Evolutionary conservation across 441 rosid species (phyloP).

Genomic region (Erysimum cheiri): DNA sequence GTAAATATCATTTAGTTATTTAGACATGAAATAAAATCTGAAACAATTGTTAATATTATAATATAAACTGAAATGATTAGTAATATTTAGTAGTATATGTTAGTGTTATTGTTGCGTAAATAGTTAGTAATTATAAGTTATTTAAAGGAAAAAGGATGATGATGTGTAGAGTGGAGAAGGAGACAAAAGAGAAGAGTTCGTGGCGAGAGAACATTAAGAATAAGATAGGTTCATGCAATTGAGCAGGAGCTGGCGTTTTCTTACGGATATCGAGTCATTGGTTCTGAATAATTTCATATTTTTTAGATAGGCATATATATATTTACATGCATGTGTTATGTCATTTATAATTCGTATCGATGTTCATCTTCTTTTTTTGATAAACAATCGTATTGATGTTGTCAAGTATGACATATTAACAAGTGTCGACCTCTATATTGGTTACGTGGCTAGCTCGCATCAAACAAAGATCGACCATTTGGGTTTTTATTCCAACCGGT

Average conservation of each 20-base stretch:
- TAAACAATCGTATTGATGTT: neutral
- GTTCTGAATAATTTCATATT: no score
- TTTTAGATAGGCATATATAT: no score
- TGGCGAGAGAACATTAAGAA: slow-evolving; percentile 55
- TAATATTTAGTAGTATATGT: neutral
- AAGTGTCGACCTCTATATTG: slow-evolving; percentile 30
- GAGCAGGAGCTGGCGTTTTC: slow-evolving; percentile 54
- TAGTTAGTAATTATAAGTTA: neutral
- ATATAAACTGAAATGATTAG: neutral
- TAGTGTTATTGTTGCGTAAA: neutral
- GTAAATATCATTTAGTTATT: no score
- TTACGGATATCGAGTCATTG: neutral
- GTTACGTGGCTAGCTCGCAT: slow-evolving; percentile 28
- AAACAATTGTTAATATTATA: no score
- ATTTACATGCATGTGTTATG: no score
- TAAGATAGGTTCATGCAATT: slow-evolving; percentile 62
- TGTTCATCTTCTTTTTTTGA: neutral
- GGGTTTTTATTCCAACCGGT: neutral
- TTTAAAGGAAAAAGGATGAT: slow-evolving; percentile 12
- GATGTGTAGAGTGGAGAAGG: slow-evolving; percentile 33
- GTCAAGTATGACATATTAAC: slow-evolving; percentile 2
- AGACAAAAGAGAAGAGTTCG: slow-evolving; percentile 47
- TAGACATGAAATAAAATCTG: neutral
- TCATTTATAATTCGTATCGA: neutral
- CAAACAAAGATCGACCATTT: slow-evolving; percentile 29